Base-by-base conservation (phyloP, 139 green algal genomes). In the Haematococcus lacustris region DNA sequence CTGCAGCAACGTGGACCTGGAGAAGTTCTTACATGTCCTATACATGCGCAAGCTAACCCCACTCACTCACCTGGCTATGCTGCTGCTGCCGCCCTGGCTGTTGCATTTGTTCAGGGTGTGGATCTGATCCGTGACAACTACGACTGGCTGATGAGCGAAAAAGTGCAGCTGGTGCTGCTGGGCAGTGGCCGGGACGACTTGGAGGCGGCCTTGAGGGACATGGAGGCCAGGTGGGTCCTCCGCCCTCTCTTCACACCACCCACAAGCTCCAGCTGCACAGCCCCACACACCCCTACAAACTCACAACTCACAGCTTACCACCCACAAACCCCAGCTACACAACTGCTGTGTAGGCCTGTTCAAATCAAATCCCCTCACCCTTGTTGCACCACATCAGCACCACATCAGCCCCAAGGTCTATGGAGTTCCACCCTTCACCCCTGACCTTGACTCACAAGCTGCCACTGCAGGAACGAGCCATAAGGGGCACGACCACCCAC, bases 131-230 rank as follows among this genome's bases (percentile, higher is more conserved):
- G 80, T 3, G 91, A 96, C 75, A 91, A 78, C 74, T 92, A 89
- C 76, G 85, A 93, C 50, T 97, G 91, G 91, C 76, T 96, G 4
- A 94, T 94, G 88, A 60, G 71, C 25, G 73, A 94, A 77, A 71
- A 75, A 32, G 81, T 86, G 30, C 96, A 99, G 90, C 87, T 99
- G 37, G 84, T 99, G 38, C 82, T 99, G 81, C 90, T 99, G 57
- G 95, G 95, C 65, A 89, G 76, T 38, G 95, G 95, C 38, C 79
- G 89, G 1, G 82, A 85, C 9, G 95, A 98, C 80, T 80, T 98
- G 70, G 94, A 98, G 77, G 73, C 83, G 2, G 74, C 79, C 47
- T 79, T 97, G 74, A 68, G 84, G 51, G 83, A 86, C 74, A 90
- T 92, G 85, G 87, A 92, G 76, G 72, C 47, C 74, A 76, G 78